Base-by-base conservation (phyloP, 23 red algal species). In the Chondrus crispus region DNA sequence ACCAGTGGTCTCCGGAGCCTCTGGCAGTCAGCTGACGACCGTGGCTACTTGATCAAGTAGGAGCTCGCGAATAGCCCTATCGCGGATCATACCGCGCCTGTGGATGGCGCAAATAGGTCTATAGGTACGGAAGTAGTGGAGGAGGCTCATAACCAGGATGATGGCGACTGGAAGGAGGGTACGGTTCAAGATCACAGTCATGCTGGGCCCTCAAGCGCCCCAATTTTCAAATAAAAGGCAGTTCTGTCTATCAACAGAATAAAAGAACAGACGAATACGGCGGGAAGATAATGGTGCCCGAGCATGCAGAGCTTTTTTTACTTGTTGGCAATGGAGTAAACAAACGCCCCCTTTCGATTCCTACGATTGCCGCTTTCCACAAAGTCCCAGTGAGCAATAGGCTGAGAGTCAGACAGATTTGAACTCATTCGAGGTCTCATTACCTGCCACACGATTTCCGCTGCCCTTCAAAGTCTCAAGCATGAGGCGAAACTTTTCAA, bases 1-100 rank as follows among this genome's bases (percentile, higher is more conserved):
- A 10, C 46, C 84, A 22, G 77, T 83, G 19, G 49, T 37, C 4
- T 92, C 75, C 76, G 89, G 24, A 40, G 75, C 16, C 60, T 79
- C 13, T 92, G 76, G 62, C 84, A 77, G 89, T 9, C 46, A 4
- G 77, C 84, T 2, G 89, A 77, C 7, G 89, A 92, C 47, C 77
- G 45, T 55, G 89, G 89, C 0, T 82, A 73, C 52, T 74, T 92
- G 28, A n/a, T n/a, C n/a, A n/a, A n/a, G n/a, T n/a, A n/a, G n/a
- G n/a, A n/a, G n/a, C 14, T 16, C 14, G 51, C 14, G 51, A 16
- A n/a, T 14, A 57, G 51, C 51, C n/a, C 14, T 14, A n/a, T n/a
- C 14, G 51, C n/a, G 51, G 51, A 57, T 14, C 14, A 57, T 14
- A n/a, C 14, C 51, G n/a, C 14, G n/a, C n/a, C n/a, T n/a, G 62